phyloP scores from a whole-genome alignment of 2,329 filamentous ascomycete genomes.

The Verticillium isaacii region DNA sequence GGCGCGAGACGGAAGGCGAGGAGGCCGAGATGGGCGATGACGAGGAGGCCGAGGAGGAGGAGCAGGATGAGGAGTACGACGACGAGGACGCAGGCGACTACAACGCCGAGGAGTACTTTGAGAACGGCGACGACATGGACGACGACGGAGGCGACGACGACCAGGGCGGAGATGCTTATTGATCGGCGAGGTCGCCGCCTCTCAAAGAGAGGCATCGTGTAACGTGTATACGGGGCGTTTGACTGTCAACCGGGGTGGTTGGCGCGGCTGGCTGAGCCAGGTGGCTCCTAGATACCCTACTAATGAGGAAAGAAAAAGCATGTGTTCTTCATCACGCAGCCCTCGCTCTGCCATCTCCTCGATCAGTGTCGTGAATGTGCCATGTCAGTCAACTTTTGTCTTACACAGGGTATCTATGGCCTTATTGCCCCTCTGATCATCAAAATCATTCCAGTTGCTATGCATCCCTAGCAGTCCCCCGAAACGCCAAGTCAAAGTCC shows the following conservation, averaged over 20 bases:
- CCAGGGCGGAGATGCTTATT: constrained; percentile 31
- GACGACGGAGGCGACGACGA: constrained; percentile 48
- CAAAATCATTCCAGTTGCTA: neutral
- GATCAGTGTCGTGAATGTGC: neutral
- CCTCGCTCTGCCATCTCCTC: neutral
- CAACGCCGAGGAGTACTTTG: constrained; percentile 57
- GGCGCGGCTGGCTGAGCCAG: neutral
- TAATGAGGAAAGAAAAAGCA: neutral
- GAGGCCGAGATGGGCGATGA: constrained; percentile 45
- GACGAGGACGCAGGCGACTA: constrained; percentile 59
- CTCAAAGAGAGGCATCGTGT: neutral
- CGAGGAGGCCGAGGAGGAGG: constrained; percentile 39
- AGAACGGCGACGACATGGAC: constrained; percentile 50
- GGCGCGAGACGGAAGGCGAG: constrained; percentile 34
- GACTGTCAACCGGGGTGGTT: neutral
- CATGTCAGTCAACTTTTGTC: neutral
- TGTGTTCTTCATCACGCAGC: neutral
- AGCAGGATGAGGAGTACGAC: constrained; percentile 47
- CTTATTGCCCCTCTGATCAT: neutral
- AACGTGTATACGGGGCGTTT: neutral
- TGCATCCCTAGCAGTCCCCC: neutral
- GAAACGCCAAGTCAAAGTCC: neutral
- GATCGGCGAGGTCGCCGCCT: neutral
- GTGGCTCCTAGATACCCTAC: neutral
- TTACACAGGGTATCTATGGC: neutral